Base-by-base conservation (phyloP, 257 asterid genomes). In the Gardenia jasminoides region DNA sequence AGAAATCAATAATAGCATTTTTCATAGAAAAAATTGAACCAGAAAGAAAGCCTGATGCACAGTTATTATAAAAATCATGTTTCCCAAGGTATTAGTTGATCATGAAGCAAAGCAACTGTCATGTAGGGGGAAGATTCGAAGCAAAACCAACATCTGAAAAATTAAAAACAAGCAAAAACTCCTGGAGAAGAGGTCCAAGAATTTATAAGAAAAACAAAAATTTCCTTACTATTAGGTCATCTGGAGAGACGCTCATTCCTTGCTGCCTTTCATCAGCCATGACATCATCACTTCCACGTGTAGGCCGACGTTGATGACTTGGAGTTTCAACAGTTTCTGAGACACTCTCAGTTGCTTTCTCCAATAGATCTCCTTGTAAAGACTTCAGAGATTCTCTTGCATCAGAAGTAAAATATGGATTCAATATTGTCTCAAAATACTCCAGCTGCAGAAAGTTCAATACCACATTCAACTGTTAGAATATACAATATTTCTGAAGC, bases 371-470 rank as follows among this genome's bases (percentile, higher is more conserved):
- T 74, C 98, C 98, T 92, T 96, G 99, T 74, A 96, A 86, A 61
- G 96, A 89, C 89, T 93, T 96, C 17, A 95, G 91, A 78, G 98
- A 89, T 26, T 91, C 96, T 85, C 99, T 90, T 81, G 99, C 99
- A 80, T 92, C 99, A 78, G 87, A 89, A 22, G 99, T 90, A 86
- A 96, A 93, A 86, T 92, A 96, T 24, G 97, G 97, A 86, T 92
- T 96, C 91, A 96, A 84, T 80, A 96, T 87, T 50, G 99, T 96
- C 93, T 96, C 99, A 20, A 91, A 93, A 85, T 96, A 96, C 77
- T 96, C 99, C 54, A 96, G 97, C 99, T 95, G 98, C 93, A 86
- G 68, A 88, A 74, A 66, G 71, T 77, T 50, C 74, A 86, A 65
- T 74, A 54, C 65, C 73, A 76, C 24, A 33, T 41, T 67, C 24